Evolutionary conservation across 2,329 filamentous ascomycete species (phyloP).

Genomic region (Diplodia intermedia): DNA sequence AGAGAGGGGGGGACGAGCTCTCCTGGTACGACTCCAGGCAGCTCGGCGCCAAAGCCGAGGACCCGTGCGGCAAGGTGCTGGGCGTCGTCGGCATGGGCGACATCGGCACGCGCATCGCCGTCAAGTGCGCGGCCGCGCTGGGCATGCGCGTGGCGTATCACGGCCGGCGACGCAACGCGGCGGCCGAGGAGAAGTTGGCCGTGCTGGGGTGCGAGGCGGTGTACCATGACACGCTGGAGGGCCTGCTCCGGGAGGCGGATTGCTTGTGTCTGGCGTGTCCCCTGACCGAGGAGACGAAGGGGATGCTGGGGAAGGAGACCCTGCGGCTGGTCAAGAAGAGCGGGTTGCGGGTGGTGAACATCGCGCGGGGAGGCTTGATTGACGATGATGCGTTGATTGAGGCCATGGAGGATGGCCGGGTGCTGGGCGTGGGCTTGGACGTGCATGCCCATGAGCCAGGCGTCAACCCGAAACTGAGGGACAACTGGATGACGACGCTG

Average conservation of each 20-base stretch:
- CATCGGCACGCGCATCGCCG: conserved; percentile 60
- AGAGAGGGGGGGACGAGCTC: conserved; percentile 32
- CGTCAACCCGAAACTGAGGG: conserved; percentile 58
- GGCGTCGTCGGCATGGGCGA: conserved; percentile 68
- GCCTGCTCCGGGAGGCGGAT: conserved; percentile 60
- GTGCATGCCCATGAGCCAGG: conserved; percentile 65
- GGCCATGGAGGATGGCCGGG: conserved; percentile 61
- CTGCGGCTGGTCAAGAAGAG: conserved; percentile 62
- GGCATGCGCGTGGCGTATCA: conserved; percentile 66
- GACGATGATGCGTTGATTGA: conserved; percentile 63
- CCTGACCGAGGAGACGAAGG: conserved; percentile 58
- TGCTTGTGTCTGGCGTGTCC: conserved; percentile 63
- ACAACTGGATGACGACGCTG: conserved; percentile 59
- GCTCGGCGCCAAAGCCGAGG: conserved; percentile 66
- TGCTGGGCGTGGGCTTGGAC: conserved; percentile 62
- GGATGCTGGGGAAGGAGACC: conserved; percentile 59
- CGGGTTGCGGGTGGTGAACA: conserved; percentile 64
- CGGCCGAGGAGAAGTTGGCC: conserved; percentile 44
- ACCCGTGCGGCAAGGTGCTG: conserved; percentile 65
- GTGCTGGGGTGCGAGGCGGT: conserved; percentile 53
- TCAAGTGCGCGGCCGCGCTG: conserved; percentile 60
- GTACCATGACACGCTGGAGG: conserved; percentile 64
- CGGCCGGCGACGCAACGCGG: conserved; percentile 57
- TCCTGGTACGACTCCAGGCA: conserved; percentile 68
- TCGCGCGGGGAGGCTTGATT: conserved; percentile 63